Percentiles rank a stretch among this genome's conserved stretches.
These are phyloP conservation scores for Cornus controversa DNA, from an alignment of 148 eudicot genomes.

Conservation along the genomic window DNA sequence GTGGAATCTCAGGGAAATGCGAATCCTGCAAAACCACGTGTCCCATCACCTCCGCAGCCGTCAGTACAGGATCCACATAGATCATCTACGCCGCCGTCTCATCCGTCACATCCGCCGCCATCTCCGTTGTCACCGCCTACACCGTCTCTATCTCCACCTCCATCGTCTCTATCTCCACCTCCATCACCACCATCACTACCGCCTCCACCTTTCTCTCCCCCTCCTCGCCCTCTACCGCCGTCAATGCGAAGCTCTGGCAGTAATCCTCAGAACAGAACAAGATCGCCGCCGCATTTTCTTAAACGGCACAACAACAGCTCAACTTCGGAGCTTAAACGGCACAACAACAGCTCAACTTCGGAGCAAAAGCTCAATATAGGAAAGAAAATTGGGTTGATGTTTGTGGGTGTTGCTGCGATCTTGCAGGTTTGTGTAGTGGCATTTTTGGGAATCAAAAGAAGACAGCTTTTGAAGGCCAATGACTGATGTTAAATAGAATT, in stretches of 20 bases:
- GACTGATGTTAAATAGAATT: slow-evolving; percentile 12
- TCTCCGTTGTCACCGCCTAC: slow-evolving; percentile 14
- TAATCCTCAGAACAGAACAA: not conserved
- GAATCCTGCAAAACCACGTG: slow-evolving; percentile 7
- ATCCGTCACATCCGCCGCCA: slow-evolving; percentile 7
- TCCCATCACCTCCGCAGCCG: slow-evolving; percentile 13
- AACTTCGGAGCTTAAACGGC: not conserved
- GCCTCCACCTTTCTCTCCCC: slow-evolving; percentile 15
- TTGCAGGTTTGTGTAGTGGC: slow-evolving; percentile 67
- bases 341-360: not conserved
- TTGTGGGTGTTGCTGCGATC: slow-evolving; percentile 54
- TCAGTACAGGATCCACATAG: not conserved
- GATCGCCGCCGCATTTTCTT: not conserved
- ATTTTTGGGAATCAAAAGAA: slow-evolving; percentile 52
- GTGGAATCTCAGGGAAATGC: slow-evolving; percentile 29
- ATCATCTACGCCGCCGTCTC: not conserved
- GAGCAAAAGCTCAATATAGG: slow-evolving; percentile 39
- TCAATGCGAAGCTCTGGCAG: not conserved
- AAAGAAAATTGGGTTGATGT: slow-evolving; percentile 61
- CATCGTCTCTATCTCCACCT: not conserved
- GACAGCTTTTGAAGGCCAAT: slow-evolving; percentile 38
- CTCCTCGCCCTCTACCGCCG: not conserved
- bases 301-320: not conserved
- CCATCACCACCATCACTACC: slow-evolving; percentile 9
- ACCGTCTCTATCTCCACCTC: slow-evolving; percentile 14